Evolutionary conservation across 345 rosid species (phyloP).

Genomic region (Brassica nigra): DNA sequence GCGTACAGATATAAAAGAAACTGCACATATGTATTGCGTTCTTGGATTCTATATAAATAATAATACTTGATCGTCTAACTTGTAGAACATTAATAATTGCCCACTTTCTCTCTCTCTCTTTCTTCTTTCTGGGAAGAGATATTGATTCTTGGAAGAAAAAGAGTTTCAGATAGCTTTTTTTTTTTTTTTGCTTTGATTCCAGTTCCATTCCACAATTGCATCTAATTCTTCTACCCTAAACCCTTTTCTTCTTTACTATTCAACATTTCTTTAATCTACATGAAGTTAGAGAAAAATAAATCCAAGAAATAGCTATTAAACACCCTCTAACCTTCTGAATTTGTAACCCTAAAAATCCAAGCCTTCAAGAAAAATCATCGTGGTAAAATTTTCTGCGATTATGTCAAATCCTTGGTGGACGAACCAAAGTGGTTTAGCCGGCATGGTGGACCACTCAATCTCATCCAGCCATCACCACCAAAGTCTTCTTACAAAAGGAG

Average conservation of each 20-base stretch:
- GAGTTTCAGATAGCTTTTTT: slow-evolving; percentile 6
- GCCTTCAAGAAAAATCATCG: slow-evolving; percentile 6
- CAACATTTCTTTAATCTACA: not conserved
- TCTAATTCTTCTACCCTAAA: slow-evolving; percentile 52
- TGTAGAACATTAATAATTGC: slow-evolving; percentile 26
- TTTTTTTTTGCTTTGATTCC: slow-evolving; percentile 39
- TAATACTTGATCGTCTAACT: slow-evolving; percentile 32
- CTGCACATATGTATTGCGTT: slow-evolving; percentile 23
- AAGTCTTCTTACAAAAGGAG: slow-evolving; percentile 48
- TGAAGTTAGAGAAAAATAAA: not conserved
- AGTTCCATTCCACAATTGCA: slow-evolving; percentile 53
- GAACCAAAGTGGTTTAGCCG: slow-evolving; percentile 57
- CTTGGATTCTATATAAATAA: slow-evolving; percentile 38
- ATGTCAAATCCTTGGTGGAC: slow-evolving; percentile 90
- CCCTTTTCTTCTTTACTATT: slow-evolving; percentile 20
- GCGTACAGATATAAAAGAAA: not conserved
- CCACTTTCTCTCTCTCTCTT: slow-evolving; percentile 20
- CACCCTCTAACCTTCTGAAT: slow-evolving; percentile 45
- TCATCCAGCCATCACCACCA: slow-evolving; percentile 49
- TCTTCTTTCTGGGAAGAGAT: slow-evolving; percentile 24
- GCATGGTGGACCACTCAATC: slow-evolving; percentile 47
- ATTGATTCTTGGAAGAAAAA: slow-evolving; percentile 34
- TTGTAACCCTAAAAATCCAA: slow-evolving; percentile 25
- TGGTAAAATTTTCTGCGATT: not conserved
- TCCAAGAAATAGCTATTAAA: slow-evolving; percentile 14